phyloP scores from a whole-genome alignment of 495 filamentous ascomycete genomes.

The Aspergillus sclerotioniger region DNA sequence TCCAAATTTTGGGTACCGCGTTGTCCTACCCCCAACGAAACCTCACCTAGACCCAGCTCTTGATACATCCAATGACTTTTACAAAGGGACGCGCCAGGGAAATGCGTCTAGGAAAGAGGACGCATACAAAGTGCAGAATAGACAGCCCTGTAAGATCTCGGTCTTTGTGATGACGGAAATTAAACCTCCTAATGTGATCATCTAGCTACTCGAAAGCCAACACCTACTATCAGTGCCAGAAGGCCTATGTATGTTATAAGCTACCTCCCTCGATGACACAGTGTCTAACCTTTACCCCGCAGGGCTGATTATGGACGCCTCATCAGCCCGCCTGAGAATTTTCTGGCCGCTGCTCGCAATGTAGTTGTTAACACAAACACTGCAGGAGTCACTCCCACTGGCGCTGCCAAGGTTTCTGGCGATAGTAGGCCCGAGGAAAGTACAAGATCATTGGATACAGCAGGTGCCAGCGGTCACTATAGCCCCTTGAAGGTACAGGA shows the following conservation, averaged over 20 bases:
- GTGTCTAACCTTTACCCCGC: slow-evolving; percentile 10
- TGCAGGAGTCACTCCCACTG: background rate
- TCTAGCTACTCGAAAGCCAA: slow-evolving; percentile 9
- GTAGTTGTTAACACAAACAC: slow-evolving; percentile 3
- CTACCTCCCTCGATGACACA: background rate
- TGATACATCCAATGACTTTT: background rate
- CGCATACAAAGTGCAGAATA: background rate
- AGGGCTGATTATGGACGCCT: slow-evolving; percentile 12
- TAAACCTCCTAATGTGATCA: background rate
- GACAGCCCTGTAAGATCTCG: slow-evolving; percentile 8
- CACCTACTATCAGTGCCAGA: slow-evolving; percentile 12
- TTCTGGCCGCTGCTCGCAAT: slow-evolving; percentile 19
- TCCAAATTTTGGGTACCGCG: background rate
- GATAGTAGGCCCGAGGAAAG: slow-evolving; percentile 2
- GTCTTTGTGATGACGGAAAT: background rate
- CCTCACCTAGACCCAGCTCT: background rate
- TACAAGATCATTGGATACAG: background rate
- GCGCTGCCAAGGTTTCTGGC: slow-evolving; percentile 1
- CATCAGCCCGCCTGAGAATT: slow-evolving; percentile 20
- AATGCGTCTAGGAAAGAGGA: background rate
- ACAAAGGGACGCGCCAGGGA: background rate
- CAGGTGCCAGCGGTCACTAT: background rate
- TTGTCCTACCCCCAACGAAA: background rate
- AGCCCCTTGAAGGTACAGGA: background rate
- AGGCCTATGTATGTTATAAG: slow-evolving; percentile 21